These are phyloP conservation scores for Furcasterigmium sp. DNA, from an alignment of 2,329 filamentous ascomycete genomes.

Conservation along the genomic window DNA sequence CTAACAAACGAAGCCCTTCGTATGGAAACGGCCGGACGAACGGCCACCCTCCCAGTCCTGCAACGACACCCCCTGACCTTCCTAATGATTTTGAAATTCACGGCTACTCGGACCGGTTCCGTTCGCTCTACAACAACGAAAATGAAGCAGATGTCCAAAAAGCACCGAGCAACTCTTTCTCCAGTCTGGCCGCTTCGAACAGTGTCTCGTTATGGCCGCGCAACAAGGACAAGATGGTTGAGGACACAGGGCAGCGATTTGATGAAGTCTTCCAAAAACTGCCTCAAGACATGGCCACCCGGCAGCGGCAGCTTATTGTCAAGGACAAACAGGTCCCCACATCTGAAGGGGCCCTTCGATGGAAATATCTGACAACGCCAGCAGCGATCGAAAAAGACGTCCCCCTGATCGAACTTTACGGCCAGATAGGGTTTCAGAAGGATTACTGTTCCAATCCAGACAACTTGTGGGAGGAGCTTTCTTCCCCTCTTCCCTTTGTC, in stretches of 20 bases:
- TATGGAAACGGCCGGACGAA: conserved; percentile 57
- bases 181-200: conserved; percentile 68
- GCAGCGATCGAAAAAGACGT: conserved; percentile 50
- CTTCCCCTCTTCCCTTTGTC: conserved; percentile 65
- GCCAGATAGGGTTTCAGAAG: conserved; percentile 67
- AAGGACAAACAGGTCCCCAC: conserved; percentile 44
- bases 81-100: conserved; percentile 59
- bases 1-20: conserved; percentile 59
- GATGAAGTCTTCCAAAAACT: conserved; percentile 63
- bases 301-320: conserved; percentile 39
- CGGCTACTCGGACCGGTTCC: conserved; percentile 70
- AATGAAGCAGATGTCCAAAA: conserved; percentile 54
- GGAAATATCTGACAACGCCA: conserved; percentile 58
- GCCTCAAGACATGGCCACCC: conserved; percentile 35
- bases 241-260: conserved; percentile 60
- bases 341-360: conserved; percentile 57
- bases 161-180: conserved; percentile 61
- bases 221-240: conserved; percentile 62
- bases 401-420: conserved; percentile 67
- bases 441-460: conserved; percentile 63
- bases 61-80: conserved; percentile 65
- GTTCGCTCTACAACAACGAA: conserved; percentile 62
- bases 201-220: conserved; percentile 74
- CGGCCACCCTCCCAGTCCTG: conserved; percentile 65
- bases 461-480: conserved; percentile 64